Conservation (phyloP, 805 yeast genomes). For the Tetrapisispora arboricola region DNA sequence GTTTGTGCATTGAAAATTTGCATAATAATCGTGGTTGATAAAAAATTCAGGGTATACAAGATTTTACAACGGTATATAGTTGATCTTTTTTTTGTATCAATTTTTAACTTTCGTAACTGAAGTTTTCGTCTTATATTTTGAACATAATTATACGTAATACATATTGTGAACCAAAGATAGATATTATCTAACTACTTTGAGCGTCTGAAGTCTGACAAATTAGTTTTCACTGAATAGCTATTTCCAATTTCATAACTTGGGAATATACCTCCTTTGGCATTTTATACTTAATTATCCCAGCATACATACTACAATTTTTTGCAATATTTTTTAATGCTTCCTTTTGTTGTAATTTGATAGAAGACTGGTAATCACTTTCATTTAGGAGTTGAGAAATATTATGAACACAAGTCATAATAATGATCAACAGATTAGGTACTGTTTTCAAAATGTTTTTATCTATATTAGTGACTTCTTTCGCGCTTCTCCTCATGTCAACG, state of each 20-base stretch:
- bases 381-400: conserved; percentile 39
- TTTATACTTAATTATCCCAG: conserved; percentile 88
- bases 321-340: conserved; percentile 52
- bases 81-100: too few relatives aligned
- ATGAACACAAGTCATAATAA: conserved; percentile 70
- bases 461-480: conserved; percentile 54
- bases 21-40: too few relatives aligned
- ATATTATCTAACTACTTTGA: too few relatives aligned
- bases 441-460: conserved; percentile 69
- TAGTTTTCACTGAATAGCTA: conserved; percentile 19
- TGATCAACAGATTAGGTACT: conserved; percentile 68
- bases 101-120: too few relatives aligned
- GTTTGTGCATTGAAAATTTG: too few relatives aligned
- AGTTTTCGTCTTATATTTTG: too few relatives aligned
- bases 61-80: too few relatives aligned
- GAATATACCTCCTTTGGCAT: conserved; percentile 82
- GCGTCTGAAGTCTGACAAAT: too few relatives aligned
- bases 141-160: too few relatives aligned
- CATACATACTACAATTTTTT: conserved; percentile 83
- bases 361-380: conserved; percentile 33
- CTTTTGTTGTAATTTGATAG: conserved; percentile 44
- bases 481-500: conserved; percentile 49
- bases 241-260: conserved; percentile 54
- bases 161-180: too few relatives aligned
- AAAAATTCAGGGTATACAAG: too few relatives aligned